Evolutionary conservation across 2,329 filamentous ascomycete species (phyloP).

Genomic region (Alternaria gansuensis): DNA sequence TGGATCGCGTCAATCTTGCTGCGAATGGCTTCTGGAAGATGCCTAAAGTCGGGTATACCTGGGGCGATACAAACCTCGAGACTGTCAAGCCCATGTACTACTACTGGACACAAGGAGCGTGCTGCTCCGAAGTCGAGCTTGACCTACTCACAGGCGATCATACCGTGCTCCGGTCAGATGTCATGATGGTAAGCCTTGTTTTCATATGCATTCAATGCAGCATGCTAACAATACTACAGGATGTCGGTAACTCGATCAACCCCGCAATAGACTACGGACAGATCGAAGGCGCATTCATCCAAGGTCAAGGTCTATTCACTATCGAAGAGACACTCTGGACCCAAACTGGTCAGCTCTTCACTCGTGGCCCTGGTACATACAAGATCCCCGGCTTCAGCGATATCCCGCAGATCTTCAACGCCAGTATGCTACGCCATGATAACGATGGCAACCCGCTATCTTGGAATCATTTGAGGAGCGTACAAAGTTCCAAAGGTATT

Average conservation of each 20-base stretch:
- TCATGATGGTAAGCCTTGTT: constrained; percentile 74
- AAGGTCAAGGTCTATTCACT: constrained; percentile 81
- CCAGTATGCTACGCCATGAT: constrained; percentile 77
- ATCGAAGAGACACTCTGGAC: constrained; percentile 77
- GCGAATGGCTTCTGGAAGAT: constrained; percentile 98
- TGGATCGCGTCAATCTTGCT: constrained; percentile 92
- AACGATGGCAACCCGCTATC: constrained; percentile 60
- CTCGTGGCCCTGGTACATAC: constrained; percentile 72
- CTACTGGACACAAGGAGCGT: constrained; percentile 91
- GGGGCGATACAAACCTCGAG: constrained; percentile 64
- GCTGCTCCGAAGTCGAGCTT: constrained; percentile 86
- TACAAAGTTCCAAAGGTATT: constrained; percentile 82
- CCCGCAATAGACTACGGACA: constrained; percentile 82
- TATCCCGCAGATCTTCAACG: constrained; percentile 85
- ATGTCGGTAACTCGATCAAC: constrained; percentile 83
- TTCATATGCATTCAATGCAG: not conserved
- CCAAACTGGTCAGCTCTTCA: constrained; percentile 71
- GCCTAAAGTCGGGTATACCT: constrained; percentile 91
- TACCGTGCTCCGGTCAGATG: constrained; percentile 85
- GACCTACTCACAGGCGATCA: constrained; percentile 92
- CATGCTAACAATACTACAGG: constrained; percentile 51
- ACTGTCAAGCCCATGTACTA: constrained; percentile 78
- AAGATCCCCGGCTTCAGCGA: constrained; percentile 91
- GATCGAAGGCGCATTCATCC: constrained; percentile 81
- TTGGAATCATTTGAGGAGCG: constrained; percentile 85